These are phyloP conservation scores for Sporopachydermia lactativora DNA, from an alignment of 805 yeast genomes.

Conservation along the genomic window DNA sequence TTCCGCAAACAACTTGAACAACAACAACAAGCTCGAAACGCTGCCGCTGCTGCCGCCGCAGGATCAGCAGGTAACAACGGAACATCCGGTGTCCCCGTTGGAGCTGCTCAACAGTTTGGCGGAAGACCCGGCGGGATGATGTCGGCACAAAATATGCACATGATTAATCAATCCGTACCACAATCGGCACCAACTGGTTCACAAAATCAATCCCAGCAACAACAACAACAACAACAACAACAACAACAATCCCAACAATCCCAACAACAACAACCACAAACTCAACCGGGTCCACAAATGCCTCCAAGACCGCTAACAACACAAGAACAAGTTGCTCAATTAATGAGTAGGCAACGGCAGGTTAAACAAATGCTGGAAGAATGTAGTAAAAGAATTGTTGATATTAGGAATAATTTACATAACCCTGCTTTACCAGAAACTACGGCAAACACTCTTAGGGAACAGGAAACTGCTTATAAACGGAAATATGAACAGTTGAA, in stretches of 20 bases:
- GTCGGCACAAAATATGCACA: not conserved
- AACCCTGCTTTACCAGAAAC: constrained; percentile 9
- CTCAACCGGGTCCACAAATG: constrained; percentile 5
- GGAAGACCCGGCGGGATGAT: not conserved
- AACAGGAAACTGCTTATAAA: constrained; percentile 11
- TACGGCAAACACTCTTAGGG: constrained; percentile 8
- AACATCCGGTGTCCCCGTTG: not conserved
- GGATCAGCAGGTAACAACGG: constrained; percentile 3
- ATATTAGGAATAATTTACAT: constrained; percentile 8
- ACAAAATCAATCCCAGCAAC: constrained; percentile 5
- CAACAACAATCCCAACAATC: constrained; percentile 3
- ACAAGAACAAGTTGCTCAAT: constrained; percentile 10
- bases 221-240: constrained; percentile 4
- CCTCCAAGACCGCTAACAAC: constrained; percentile 9
- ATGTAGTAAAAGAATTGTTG: constrained; percentile 9
- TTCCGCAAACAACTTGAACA: constrained; percentile 9
- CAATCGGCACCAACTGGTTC: constrained; percentile 4
- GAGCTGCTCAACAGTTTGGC: not conserved
- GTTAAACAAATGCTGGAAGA: constrained; percentile 8
- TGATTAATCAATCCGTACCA: constrained; percentile 3
- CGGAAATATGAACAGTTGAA: constrained; percentile 11
- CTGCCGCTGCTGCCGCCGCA: constrained; percentile 5
- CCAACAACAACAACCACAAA: constrained; percentile 7
- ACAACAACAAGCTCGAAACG: constrained; percentile 4
- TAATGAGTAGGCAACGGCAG: constrained; percentile 11